Evolutionary conservation across 345 rosid species (phyloP), one percentile per base, ranked within the genome.

Genomic region (Eutrema yunnanense): DNA sequence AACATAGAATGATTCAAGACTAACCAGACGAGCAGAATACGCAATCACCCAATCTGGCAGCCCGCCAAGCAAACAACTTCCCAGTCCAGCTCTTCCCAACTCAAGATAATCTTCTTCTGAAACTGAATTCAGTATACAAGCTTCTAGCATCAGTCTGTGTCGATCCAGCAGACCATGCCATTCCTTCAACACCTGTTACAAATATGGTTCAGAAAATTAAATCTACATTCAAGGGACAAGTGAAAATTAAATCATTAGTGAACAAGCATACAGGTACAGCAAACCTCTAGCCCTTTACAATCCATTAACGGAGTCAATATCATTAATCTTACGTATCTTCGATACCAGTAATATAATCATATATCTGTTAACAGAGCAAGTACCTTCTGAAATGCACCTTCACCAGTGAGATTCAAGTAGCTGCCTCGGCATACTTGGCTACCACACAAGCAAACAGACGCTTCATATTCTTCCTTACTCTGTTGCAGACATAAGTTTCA

Each of bases 391-490:
- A 90, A 96, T 79, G 99, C 94, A 73, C 95, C 99, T 85, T 95
- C 99, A 42, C 99, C 99, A 6, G 99, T 96, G 81, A 96, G 84
- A 84, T 96, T 96, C 82, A 96, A 85, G 84, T 96, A 96, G 90
- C 97, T 96, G 48, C 99, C 99, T 51, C 99, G 89, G 72, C 99
- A 96, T 54, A 90, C 96, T 86, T 96, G 99, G 82, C 97, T 96
- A 75, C 99, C 99, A 78, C 99, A 96, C 78, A 96, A 80, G 84
- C 99, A 96, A 48, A 96, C 99, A 78, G 99, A 96, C 50, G 98
- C 99, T 81, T 96, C 99, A 66, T 96, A 96, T 80, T 96, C 99
- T 84, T 96, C 99, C 82, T 96, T 96, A 73, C 99, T 92, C 99
- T 96, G 87, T 60, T 71, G 42, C 77, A 78, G 69, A 58, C 67